Evolutionary conservation across 306 rosid genomes (phyloP), one percentile per base, ranked within the genome.

Genomic region (Herpetospermum pedunculosum): DNA sequence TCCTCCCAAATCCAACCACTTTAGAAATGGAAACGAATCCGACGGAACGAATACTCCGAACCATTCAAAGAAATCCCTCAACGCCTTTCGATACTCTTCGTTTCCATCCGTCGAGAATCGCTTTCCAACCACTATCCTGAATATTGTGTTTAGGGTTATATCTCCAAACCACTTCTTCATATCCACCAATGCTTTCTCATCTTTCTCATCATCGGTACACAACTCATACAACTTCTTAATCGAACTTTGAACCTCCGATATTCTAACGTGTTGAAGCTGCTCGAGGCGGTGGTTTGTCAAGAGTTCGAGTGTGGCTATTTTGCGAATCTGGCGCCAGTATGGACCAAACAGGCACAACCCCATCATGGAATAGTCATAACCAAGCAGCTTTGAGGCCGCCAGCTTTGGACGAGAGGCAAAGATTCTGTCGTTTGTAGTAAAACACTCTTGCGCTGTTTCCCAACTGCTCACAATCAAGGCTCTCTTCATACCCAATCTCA

Each of bases 401-500:
- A 81, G 80, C 1, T 75, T 78, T 35, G 91, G 91, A 1, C 91
- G 86, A 1, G 89, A 83, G 13, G 95, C 86, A 0, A 86, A 79
- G 3, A 86, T 82, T 55, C 26, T 82, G 81, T 89, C 90, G 35
- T 87, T 82, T 0, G 76, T 63, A 25, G 92, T 87, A 78, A 87
- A 82, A 76, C 96, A 87, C 40, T 89, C 90, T 7, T 71, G 82
- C 0, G 90, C 90, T 18, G 81, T 83, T 81, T 87, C 88, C 83
- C 88, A 87, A 49, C 76, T 79, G 69, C 84, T 85, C 10, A 85
- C 90, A 8, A 85, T 85, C 6, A 89, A 73, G 8, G 85, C 85
- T 14, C 76, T 32, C 6, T 75, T 83, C 48, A 40, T 64, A 0
- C 96, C 90, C 0, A 87, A 80, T 4, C 8, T 55, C 3, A 55